Base-by-base conservation (phyloP, 2,329 filamentous ascomycete genomes). In the Fonsecaea erecta region DNA sequence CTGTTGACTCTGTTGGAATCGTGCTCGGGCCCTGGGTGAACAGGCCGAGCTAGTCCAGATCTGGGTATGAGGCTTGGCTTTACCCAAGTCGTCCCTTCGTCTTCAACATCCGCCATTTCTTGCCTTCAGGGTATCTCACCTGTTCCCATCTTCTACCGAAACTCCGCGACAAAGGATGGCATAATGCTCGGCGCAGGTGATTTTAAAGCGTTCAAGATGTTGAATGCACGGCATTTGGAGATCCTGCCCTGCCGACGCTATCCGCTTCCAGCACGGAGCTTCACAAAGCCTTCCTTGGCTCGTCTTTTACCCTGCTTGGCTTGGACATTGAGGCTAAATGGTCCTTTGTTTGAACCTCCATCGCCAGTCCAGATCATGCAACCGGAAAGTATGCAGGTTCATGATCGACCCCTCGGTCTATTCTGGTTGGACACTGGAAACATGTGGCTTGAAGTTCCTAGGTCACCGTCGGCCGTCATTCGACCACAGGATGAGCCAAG, bases 281-380 rank as follows among this genome's bases (percentile, higher is more conserved):
- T n/a, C 24, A 40, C 28, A 24, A 32, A 52, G 48, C 24, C 24
- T 43, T 9, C 34, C 58, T 61, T 61, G 48, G 58, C 51, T 28
- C 18, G n/a, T 8, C 48, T 54, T 54, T 61, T 61, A 61, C 40
- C 58, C 58, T 54, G 58, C 58, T 61, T 61, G 58, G 58, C 58
- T 46, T 14, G n/a, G 7, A 46, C 48, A 37, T 43, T 61, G 51
- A 61, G 58, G 58, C 58, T 61, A 61, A 61, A 54, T 43, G 14
- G 12, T 24, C 30, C 28, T n/a, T 18, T 26, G 2, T 18, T 60
- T 37, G 28, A 30, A 28, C 51, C 26, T 34, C 26, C 9, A 30
- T 53, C 51, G 7, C 24, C 6, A 8, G 26, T 32, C 26, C n/a
- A 9, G 26, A 16, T 32, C 14, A 18, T 53, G n/a, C 18, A 18